Base-by-base conservation (phyloP, 805 yeast species). In the Groenewaldozyma tartarivorans region DNA sequence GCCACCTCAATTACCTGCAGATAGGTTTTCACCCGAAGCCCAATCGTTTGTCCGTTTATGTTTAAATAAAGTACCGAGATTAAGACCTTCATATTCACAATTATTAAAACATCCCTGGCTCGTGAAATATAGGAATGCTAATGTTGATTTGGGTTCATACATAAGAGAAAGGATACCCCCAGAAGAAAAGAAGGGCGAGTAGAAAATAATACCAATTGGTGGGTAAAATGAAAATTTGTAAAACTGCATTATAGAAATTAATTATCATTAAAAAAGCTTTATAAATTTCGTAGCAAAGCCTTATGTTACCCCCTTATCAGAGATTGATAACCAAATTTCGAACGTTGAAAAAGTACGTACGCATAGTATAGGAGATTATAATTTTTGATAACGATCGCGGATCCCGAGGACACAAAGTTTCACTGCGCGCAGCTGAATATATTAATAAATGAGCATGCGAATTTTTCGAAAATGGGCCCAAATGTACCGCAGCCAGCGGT, bases 21-120 rank as follows among this genome's bases (percentile, higher is more conserved):
- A 61, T 39, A 64, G 62, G 51, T 92, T 74, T 56, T 75, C 88
- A 1, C 58, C 67, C n/a, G 81, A 79, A 39, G 97, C 96, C 0
- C 80, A 77, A 51, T 75, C 78, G 48, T 92, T 92, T 60, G 94
- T 90, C 7, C 68, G 69, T 9, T 71, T 75, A 44, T 63, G 71
- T 61, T 66, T 92, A 42, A 78, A 79, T 52, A 92, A 90, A 62
- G 73, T 74, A 41, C 95, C 98, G 1, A 74, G 75, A 21, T 65
- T 74, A 45, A 74, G 98, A 50, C 96, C 96, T 15, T 74, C 79
- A 2, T 92, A 92, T 58, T 73, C 77, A 1, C 72, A 79, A 39
- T 69, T 92, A 42, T 64, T 88, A 40, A 67, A 73, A 27, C 94
- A 85, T 56, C 92, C 92, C 2, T 92, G 98, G 97, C 64, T 92